phyloP scores from a whole-genome alignment of 192 early-diverging fungal genomes.

The Mortierella antarctica region DNA sequence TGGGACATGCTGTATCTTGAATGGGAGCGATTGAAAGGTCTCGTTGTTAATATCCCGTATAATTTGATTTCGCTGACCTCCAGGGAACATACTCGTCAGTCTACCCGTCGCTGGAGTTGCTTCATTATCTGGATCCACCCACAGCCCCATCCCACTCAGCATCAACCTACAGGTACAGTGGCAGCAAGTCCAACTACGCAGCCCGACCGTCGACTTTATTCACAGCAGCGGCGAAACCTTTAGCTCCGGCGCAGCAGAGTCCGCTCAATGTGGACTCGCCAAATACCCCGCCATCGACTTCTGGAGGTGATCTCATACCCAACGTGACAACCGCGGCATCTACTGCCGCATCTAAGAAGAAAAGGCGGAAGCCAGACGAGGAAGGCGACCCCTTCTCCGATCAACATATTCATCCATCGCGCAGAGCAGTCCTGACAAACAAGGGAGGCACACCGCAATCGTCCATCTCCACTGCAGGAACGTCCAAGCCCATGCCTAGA shows the following conservation, averaged over 20 bases:
- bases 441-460: neutral
- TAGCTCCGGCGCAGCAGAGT: too few relatives aligned
- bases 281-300: neutral
- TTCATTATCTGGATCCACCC: conserved; percentile 23
- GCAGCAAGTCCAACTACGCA: neutral
- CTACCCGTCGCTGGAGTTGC: conserved; percentile 28
- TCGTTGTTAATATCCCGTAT: neutral
- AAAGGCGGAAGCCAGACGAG: neutral
- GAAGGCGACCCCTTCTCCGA: conserved; percentile 3
- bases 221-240: too few relatives aligned
- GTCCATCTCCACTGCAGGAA: conserved; percentile 1
- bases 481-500: conserved; percentile 43
- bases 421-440: conserved; percentile 16
- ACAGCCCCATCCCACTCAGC: neutral
- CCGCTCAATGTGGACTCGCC: too few relatives aligned
- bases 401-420: conserved; percentile 36
- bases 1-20: too few relatives aligned
- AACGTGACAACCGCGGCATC: conserved; percentile 28
- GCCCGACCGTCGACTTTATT: too few relatives aligned
- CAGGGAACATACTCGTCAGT: conserved; percentile 42
- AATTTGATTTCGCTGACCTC: neutral
- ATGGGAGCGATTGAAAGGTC: neutral
- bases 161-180: neutral
- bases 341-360: neutral
- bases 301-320: neutral